Evolutionary conservation across 2,329 filamentous ascomycete species (phyloP).

Genomic region (Xylaria sp.): DNA sequence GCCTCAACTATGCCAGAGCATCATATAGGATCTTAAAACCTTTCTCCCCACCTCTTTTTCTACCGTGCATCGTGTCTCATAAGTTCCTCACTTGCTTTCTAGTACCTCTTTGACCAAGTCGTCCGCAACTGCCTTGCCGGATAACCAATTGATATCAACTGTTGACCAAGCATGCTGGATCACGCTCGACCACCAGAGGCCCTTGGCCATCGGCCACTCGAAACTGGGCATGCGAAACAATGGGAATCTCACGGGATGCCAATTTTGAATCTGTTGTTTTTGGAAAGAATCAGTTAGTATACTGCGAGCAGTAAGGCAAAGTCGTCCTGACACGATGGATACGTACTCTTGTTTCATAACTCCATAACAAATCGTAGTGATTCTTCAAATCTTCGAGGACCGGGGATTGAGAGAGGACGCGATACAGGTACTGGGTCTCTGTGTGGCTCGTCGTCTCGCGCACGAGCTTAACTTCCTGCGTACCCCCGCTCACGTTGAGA

Average conservation of each 20-base stretch:
- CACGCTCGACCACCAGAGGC: neutral
- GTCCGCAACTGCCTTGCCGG: neutral
- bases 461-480: neutral
- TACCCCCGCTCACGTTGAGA: neutral
- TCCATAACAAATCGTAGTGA: neutral
- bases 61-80: neutral
- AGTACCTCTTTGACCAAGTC: neutral
- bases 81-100: neutral
- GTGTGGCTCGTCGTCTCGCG: neutral
- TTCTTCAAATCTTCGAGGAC: neutral
- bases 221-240: neutral
- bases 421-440: conserved; percentile 2
- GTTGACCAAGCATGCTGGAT: conserved; percentile 10
- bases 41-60: neutral
- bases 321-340: neutral
- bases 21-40: too few relatives aligned
- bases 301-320: too few relatives aligned
- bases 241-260: neutral
- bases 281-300: neutral
- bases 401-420: neutral
- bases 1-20: too few relatives aligned
- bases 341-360: conserved; percentile 5
- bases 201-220: neutral
- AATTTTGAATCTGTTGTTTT: neutral
- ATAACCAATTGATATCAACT: conserved; percentile 10